Evolutionary conservation across 2,329 filamentous ascomycete species (phyloP), one percentile per base, ranked within the genome.

Genomic region (Phyllosticta citribraziliensis): DNA sequence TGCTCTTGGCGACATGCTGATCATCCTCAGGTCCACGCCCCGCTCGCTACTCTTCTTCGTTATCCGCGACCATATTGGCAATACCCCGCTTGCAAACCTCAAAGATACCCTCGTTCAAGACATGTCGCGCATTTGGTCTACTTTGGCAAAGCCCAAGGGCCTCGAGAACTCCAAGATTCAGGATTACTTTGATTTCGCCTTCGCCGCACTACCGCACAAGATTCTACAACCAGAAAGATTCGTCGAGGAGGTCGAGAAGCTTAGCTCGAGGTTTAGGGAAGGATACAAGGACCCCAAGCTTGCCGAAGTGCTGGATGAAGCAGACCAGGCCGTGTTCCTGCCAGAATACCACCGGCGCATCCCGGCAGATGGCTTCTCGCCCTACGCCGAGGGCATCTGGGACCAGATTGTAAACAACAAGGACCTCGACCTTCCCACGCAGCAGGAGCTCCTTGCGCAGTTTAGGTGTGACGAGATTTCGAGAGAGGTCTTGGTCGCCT

Each of bases 361-460:
- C 65, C 94, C 94, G 11, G 94, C 94, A 10, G 94, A 99, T 73
- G 94, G 94, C n/a, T 94, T 97, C 71, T 89, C 93, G 0, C 82
- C 91, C 63, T 99, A 99, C 69, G 92, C 94, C 0, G 86, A 94
- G 72, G 91, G 92, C 51, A 85, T 99, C 53, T 99, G 94, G 94
- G 92, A 97, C 69, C 93, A 97, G 76, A 99, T 99, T 71, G 92
- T 96, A 68, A 89, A 93, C 79, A 99, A 99, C 81, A 99, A 99
- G 76, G 94, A 99, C 70, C 81, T 99, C 60, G 94, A 99, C 75
- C 76, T 99, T 63, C 94, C 94, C 3, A 97, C 94, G 0, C 94
- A 99, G 73, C 94, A 99, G 76, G 94, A 99, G 73, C 82, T 99
- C 54, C 82, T 99, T 58, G 94, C 94, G 11, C 94, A 99, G 73